phyloP scores from a whole-genome alignment of 768 basidiomycete genomes.

The Pisolithus albus region DNA sequence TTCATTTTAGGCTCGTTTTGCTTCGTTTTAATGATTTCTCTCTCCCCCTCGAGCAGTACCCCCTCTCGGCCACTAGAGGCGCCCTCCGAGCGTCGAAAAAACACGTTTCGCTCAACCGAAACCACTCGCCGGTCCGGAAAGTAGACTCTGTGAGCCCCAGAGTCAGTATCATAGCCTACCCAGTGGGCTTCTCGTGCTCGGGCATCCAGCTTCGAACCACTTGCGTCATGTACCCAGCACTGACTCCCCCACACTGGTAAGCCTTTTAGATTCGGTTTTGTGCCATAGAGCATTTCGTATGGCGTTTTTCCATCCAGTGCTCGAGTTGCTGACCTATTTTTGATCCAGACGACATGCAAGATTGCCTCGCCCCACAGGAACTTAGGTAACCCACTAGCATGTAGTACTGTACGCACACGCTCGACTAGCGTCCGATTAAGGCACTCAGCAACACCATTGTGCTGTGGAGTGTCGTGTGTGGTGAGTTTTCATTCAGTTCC shows the following conservation, averaged over 20 bases:
- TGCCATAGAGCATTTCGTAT: not conserved
- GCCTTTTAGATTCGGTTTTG: not conserved
- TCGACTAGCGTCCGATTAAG: conserved; percentile 23
- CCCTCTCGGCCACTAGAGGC: no score
- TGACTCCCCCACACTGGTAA: not conserved
- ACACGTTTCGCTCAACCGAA: conserved; percentile 3
- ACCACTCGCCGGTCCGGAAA: not conserved
- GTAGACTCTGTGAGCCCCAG: not conserved
- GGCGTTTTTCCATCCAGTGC: not conserved
- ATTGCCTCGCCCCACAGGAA: conserved; percentile 16
- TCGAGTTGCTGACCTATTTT: not conserved
- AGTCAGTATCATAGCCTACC: not conserved
- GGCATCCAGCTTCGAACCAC: not conserved
- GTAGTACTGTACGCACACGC: conserved; percentile 16
- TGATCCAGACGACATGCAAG: not conserved
- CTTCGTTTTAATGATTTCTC: no score
- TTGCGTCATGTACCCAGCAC: not conserved
- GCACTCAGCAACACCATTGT: conserved; percentile 25
- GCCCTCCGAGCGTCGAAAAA: not conserved
- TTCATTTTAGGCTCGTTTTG: no score
- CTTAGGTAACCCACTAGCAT: conserved; percentile 11
- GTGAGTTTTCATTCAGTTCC: conserved; percentile 7
- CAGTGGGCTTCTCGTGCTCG: not conserved
- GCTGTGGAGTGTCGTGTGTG: conserved; percentile 15
- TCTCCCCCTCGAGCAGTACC: no score